These are phyloP conservation scores for Rehmannia glutinosa DNA, from an alignment of 257 asterid species.

Conservation along the genomic window DNA sequence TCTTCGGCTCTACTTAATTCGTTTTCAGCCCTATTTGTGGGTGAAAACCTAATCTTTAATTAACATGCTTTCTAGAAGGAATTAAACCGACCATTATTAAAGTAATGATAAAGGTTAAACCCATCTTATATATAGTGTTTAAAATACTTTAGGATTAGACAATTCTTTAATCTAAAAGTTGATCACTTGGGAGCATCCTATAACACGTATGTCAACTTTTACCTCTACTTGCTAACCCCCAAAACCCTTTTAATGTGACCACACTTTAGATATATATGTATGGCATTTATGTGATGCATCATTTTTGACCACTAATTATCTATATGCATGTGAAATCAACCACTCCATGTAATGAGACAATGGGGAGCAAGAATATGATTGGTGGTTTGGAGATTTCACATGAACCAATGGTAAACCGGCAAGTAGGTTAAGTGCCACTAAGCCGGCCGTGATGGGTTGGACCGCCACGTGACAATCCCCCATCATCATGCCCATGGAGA, in stretches of 20 bases:
- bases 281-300: background rate
- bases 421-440: conserved; percentile 28
- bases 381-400: conserved; percentile 27
- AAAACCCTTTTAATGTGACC: background rate
- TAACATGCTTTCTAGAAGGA: conserved; percentile 47
- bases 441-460: conserved; percentile 28
- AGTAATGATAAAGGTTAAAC: conserved; percentile 26
- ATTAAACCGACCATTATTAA: conserved; percentile 56
- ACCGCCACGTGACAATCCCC: conserved; percentile 29
- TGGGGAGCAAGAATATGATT: conserved; percentile 17
- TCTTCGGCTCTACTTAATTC: no score
- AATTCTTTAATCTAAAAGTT: conserved; percentile 21
- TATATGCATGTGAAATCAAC: no score
- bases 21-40: conserved; percentile 27
- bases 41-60: conserved; percentile 36
- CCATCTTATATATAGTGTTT: conserved; percentile 8
- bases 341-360: conserved; percentile 1
- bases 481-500: conserved; percentile 28
- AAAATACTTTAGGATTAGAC: conserved; percentile 15
- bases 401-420: conserved; percentile 23
- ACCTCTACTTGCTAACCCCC: background rate
- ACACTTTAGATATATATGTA: background rate
- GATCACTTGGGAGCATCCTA: conserved; percentile 17
- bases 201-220: conserved; percentile 18
- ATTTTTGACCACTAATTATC: background rate